Conservation (phyloP, 2,329 filamentous ascomycete genomes). For the Zasmidium citrigriseum region DNA sequence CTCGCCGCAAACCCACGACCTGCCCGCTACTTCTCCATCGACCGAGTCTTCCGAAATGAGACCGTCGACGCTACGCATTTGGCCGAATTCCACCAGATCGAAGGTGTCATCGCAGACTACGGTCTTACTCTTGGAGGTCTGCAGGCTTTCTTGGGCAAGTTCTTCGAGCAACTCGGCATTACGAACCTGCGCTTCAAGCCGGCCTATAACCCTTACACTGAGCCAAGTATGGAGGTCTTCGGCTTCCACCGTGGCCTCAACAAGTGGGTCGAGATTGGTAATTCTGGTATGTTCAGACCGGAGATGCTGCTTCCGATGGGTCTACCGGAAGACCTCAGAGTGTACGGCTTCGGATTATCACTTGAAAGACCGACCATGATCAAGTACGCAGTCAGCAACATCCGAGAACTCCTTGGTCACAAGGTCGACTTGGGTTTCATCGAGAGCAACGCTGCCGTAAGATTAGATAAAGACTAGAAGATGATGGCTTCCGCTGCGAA, state of each 20-base stretch:
- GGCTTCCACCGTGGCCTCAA: constrained; percentile 77
- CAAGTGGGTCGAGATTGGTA: constrained; percentile 13
- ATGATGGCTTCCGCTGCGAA: neutral
- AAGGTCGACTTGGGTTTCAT: constrained; percentile 95
- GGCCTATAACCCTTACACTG: constrained; percentile 92
- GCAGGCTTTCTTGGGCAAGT: constrained; percentile 91
- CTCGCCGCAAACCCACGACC: constrained; percentile 80
- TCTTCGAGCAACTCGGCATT: constrained; percentile 97
- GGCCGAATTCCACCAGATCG: constrained; percentile 97
- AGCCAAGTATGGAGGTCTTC: constrained; percentile 98
- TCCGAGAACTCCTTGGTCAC: constrained; percentile 88
- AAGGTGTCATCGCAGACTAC: constrained; percentile 98
- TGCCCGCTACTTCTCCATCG: constrained; percentile 97
- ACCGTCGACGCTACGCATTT: constrained; percentile 95
- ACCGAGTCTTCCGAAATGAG: constrained; percentile 97
- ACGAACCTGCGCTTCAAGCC: constrained; percentile 89
- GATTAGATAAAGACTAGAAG: constrained; percentile 71
- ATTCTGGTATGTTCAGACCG: constrained; percentile 86
- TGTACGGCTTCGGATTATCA: constrained; percentile 91
- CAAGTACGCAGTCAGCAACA: constrained; percentile 78
- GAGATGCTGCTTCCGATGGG: constrained; percentile 98
- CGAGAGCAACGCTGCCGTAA: constrained; percentile 84
- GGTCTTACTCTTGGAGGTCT: constrained; percentile 87
- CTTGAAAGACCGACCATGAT: constrained; percentile 98
- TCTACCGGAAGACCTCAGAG: constrained; percentile 83